Conservation (phyloP, 768 basidiomycete species). For the Rhizopogon vinicolor region DNA sequence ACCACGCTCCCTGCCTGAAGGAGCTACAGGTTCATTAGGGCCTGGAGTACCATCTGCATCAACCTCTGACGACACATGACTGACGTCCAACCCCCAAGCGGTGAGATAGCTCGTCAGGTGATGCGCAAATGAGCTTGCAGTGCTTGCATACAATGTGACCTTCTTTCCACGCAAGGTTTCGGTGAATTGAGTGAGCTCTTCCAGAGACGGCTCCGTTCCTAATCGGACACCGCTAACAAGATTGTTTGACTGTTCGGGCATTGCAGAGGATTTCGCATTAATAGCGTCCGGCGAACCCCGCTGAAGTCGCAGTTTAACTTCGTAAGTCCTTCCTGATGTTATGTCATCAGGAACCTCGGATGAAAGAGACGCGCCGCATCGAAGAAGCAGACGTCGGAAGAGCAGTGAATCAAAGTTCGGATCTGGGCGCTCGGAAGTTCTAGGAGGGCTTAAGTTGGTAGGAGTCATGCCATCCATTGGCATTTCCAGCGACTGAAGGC, state of each 20-base stretch:
- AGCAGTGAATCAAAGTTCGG: conserved; percentile 48
- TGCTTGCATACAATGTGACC: conserved; percentile 79
- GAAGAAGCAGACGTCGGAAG: conserved; percentile 55
- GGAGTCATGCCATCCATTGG: conserved; percentile 7
- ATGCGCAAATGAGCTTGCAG: conserved; percentile 86
- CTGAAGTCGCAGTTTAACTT: conserved; percentile 61
- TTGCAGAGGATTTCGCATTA: conserved; percentile 32
- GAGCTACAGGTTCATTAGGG: conserved; percentile 10
- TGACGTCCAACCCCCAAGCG: conserved; percentile 93
- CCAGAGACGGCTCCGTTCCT: conserved; percentile 71
- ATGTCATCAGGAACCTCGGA: conserved; percentile 36
- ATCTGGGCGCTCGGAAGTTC: conserved; percentile 20
- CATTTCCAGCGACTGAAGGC: conserved; percentile 27
- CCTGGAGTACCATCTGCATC: conserved; percentile 36
- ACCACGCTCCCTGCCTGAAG: background rate
- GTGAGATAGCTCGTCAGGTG: conserved; percentile 92
- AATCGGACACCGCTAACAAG: conserved; percentile 46
- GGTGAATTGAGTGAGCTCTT: conserved; percentile 74
- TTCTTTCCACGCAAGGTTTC: conserved; percentile 80
- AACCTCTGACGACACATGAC: conserved; percentile 64
- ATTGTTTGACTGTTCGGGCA: conserved; percentile 44
- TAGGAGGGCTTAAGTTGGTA: conserved; percentile 6
- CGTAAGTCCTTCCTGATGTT: conserved; percentile 51
- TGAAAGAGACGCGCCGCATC: conserved; percentile 46
- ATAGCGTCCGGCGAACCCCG: conserved; percentile 47